Percentiles rank a stretch among this genome's conserved stretches.
These are phyloP conservation scores for Iodosphaeria phyllophila DNA, from an alignment of 2,329 filamentous ascomycete species.

Conservation along the genomic window DNA sequence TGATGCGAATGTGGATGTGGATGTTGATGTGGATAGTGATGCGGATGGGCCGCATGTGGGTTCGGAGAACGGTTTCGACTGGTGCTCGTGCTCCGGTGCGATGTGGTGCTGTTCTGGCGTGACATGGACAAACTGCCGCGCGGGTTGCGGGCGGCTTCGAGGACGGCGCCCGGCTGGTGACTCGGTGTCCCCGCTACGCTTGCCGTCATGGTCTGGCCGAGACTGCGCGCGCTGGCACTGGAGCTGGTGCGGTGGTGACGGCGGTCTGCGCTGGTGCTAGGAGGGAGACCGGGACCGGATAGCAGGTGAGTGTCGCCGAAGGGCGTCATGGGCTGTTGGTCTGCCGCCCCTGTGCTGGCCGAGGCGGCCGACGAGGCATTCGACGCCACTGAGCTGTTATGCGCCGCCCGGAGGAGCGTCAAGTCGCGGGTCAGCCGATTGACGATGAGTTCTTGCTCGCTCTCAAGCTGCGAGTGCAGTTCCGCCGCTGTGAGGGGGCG, in stretches of 20 bases:
- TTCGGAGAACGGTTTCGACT: conserved; percentile 20
- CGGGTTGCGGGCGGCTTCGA: conserved; percentile 26
- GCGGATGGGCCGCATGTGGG: conserved; percentile 16
- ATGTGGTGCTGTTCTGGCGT: conserved; percentile 35
- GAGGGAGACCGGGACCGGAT: conserved; percentile 37
- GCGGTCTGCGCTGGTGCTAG: conserved; percentile 24
- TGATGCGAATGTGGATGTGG: no score
- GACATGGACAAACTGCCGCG: conserved; percentile 21
- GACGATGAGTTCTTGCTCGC: conserved; percentile 75
- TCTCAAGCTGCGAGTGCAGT: conserved; percentile 75
- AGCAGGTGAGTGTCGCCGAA: conserved; percentile 31
- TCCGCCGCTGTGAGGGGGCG: conserved; percentile 77
- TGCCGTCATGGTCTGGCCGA: conserved; percentile 22
- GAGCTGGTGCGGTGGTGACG: conserved; percentile 41
- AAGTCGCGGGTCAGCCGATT: conserved; percentile 87
- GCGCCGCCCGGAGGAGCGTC: conserved; percentile 54
- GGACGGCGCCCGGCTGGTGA: conserved; percentile 15
- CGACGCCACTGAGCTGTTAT: conserved; percentile 47
- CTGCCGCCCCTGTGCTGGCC: conserved; percentile 26
- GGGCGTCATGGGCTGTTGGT: conserved; percentile 20
- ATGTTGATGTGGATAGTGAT: no score
- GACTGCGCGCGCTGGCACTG: conserved; percentile 31
- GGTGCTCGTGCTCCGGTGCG: conserved; percentile 29
- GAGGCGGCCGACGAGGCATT: conserved; percentile 43
- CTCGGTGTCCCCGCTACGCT: conserved; percentile 18